phyloP scores from a whole-genome alignment of 1,284 basidiomycete species.

The Chalciporus sp. region DNA sequence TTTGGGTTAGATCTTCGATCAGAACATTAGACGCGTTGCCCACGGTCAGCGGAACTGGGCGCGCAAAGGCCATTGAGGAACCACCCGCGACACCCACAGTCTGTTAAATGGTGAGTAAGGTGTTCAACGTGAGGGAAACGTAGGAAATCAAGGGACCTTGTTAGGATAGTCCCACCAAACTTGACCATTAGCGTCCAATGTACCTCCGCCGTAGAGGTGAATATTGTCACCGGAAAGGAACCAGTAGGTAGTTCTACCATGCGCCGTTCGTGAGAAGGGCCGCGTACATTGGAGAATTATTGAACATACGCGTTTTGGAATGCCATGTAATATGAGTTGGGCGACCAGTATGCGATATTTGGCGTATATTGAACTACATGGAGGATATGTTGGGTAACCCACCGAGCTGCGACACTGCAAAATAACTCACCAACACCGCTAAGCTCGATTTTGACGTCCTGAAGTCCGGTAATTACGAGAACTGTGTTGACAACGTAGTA shows the following conservation, averaged over 20 bases:
- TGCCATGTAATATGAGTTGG: slow-evolving; percentile 40
- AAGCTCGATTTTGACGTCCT: slow-evolving; percentile 43
- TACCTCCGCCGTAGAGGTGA: slow-evolving; percentile 45
- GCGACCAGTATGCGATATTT: slow-evolving; percentile 51
- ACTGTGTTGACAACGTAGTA: slow-evolving; percentile 45
- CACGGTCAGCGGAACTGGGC: slow-evolving; percentile 50
- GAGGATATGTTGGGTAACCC: background rate
- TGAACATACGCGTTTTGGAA: slow-evolving; percentile 43
- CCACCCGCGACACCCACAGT: slow-evolving; percentile 20
- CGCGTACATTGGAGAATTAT: background rate
- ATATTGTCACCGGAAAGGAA: slow-evolving; percentile 48
- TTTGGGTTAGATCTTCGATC: slow-evolving; percentile 42
- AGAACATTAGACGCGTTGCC: slow-evolving; percentile 47
- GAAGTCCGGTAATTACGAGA: slow-evolving; percentile 40
- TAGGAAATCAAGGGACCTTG: slow-evolving; percentile 12
- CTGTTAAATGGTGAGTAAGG: slow-evolving; percentile 18
- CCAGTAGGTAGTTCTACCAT: slow-evolving; percentile 46
- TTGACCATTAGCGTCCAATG: slow-evolving; percentile 43
- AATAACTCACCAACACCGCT: slow-evolving; percentile 36
- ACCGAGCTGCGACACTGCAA: background rate
- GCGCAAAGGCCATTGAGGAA: slow-evolving; percentile 41
- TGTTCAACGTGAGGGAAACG: background rate
- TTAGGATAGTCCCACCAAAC: slow-evolving; percentile 41
- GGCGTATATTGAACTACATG: slow-evolving; percentile 43
- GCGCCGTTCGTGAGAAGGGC: slow-evolving; percentile 16